Base-by-base conservation (phyloP, 2,329 filamentous ascomycete species). In the Lizonia empirigonia region DNA sequence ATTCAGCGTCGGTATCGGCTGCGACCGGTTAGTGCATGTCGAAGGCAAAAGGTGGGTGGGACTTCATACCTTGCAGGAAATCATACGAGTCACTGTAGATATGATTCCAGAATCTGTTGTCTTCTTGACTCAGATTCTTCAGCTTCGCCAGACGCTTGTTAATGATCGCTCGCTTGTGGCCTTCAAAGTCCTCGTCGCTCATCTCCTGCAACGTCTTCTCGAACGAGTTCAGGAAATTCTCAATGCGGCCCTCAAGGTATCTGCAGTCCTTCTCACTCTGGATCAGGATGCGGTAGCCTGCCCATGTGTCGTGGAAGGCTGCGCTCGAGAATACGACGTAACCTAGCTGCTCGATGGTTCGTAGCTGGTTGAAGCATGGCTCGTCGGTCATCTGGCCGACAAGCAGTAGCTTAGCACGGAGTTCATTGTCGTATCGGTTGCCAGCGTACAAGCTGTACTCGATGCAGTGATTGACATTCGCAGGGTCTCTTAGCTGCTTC, bases 341-440 rank as follows among this genome's bases (percentile, higher is more conserved):
- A 10, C 94, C 94, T 6, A 99, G 86, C 75, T 99, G 93, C 73
- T 99, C 93, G 74, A 97, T 97, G 34, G 94, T 97, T 40, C 94
- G 85, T 7, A 99, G 81, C 72, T 96, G 91, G 74, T 99, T 91
- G 69, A 97, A 99, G 7, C 89, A 89, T 4, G 92, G 92, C 76
- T 99, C 94, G 49, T 96, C 89, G 0, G 91, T 86, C 76, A 99
- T 89, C 74, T 97, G 94, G 20, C 90, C 88, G 33, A 97, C 82
- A 5, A 99, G 80, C 33, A 95, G 79, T 0, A 90, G 82, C 72
- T 89, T 91, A 12, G 92, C 89, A 15, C 91, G 85, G 10, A 89
- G 74, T 5, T 74, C 69, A n/a, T 86, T 82, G 66, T 96, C 86
- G 3, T 84, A 64, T 18, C 71, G 69, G 33, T 75, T 68, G 19